Conservation (phyloP, 768 basidiomycete genomes). For the Lanmaoa rubissima region DNA sequence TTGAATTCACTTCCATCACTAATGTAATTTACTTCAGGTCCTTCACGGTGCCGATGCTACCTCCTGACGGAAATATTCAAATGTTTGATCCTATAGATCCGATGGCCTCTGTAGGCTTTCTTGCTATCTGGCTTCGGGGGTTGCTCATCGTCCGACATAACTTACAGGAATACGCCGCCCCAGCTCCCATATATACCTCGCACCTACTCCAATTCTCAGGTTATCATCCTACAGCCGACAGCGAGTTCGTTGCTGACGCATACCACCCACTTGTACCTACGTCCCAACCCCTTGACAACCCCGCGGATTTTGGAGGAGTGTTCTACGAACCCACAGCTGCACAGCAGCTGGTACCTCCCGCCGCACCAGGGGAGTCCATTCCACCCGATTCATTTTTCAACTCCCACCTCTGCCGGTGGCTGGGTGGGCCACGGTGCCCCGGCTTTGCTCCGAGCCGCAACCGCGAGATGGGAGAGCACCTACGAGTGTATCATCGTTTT, state of each 20-base stretch:
- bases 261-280: neutral
- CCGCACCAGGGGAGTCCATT: constrained; percentile 4
- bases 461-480: constrained; percentile 30
- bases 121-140: neutral
- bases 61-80: neutral
- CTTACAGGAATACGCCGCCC: constrained; percentile 9
- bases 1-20: neutral
- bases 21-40: constrained; percentile 9
- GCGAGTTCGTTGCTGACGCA: neutral
- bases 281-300: neutral
- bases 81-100: neutral
- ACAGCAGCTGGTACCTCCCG: constrained; percentile 14
- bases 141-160: neutral
- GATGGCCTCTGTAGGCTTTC: constrained; percentile 8
- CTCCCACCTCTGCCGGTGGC: constrained; percentile 22
- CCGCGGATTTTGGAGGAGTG: neutral
- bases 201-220: neutral
- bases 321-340: neutral
- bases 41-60: neutral
- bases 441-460: constrained; percentile 27
- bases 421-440: constrained; percentile 20
- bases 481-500: constrained; percentile 20
- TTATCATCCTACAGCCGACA: neutral
- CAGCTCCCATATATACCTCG: neutral
- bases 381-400: constrained; percentile 1